Percentiles rank a stretch among this genome's conserved stretches.
Evolutionary conservation across 805 yeast genomes (phyloP).

Genomic region (Schwanniomyces occidentalis): DNA sequence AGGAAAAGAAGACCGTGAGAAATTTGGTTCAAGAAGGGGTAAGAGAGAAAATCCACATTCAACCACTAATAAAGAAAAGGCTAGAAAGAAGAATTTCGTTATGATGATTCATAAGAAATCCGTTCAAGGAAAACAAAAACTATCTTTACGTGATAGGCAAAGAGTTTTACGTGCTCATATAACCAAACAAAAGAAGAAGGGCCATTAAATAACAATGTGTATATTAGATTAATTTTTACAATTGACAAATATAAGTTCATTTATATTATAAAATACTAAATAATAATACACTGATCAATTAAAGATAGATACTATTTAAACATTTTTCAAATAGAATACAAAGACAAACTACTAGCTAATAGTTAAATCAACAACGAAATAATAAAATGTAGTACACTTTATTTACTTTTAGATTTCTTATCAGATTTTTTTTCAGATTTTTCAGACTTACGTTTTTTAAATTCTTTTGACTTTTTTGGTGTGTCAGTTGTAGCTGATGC

Average conservation of each 20-base stretch:
- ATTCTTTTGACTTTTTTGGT: slow-evolving; percentile 51
- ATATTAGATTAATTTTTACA: background rate
- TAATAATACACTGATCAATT: slow-evolving; percentile 3
- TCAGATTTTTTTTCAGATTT: slow-evolving; percentile 18
- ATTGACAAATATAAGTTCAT: slow-evolving; percentile 1
- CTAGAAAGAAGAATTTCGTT: slow-evolving; percentile 96
- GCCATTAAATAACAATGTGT: slow-evolving; percentile 38
- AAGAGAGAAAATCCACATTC: slow-evolving; percentile 74
- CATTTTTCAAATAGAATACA: no score
- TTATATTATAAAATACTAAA: slow-evolving; percentile 1
- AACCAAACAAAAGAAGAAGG: slow-evolving; percentile 87
- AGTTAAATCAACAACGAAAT: no score
- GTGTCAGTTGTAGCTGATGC: slow-evolving; percentile 6
- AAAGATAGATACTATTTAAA: slow-evolving; percentile 1
- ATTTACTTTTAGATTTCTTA: slow-evolving; percentile 11
- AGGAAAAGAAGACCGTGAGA: slow-evolving; percentile 91
- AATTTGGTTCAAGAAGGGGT: slow-evolving; percentile 86
- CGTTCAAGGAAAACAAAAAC: slow-evolving; percentile 90
- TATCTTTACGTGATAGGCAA: slow-evolving; percentile 89
- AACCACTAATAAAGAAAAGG: slow-evolving; percentile 94
- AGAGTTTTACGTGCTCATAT: slow-evolving; percentile 83
- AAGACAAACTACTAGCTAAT: no score
- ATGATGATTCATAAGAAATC: slow-evolving; percentile 97
- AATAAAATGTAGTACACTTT: no score
- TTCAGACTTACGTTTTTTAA: slow-evolving; percentile 29